A percentile compares a stretch with the other conserved stretches of the same genome.
Conservation (phyloP, 306 rosid species). For the Castanea sativa region DNA sequence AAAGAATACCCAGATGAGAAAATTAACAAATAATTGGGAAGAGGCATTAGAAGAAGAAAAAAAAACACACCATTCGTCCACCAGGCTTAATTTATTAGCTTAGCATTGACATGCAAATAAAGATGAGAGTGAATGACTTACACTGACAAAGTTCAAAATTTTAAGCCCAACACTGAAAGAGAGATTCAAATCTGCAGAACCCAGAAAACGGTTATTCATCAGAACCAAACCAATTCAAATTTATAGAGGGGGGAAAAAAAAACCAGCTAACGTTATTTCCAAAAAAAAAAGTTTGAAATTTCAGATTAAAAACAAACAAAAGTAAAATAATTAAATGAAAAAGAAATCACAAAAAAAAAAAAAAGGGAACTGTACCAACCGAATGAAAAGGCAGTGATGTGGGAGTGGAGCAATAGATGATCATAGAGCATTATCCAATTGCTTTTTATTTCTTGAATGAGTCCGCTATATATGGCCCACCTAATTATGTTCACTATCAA, state of each 20-base stretch:
- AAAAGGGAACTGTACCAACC: slow-evolving; percentile 20
- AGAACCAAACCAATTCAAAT: slow-evolving; percentile 12
- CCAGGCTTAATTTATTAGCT: not conserved
- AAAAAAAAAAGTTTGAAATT: slow-evolving; percentile 9
- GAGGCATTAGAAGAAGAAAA: not conserved
- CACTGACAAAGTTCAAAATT: slow-evolving; percentile 2
- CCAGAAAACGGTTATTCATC: slow-evolving; percentile 24
- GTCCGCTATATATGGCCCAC: slow-evolving; percentile 33
- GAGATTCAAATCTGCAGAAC: slow-evolving; percentile 27
- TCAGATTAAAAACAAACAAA: slow-evolving; percentile 1
- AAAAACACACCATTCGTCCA: not conserved
- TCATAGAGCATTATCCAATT: slow-evolving; percentile 48
- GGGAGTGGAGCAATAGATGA: slow-evolving; percentile 26
- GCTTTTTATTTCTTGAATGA: slow-evolving; percentile 9
- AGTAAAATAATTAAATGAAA: not conserved
- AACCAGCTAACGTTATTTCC: slow-evolving; percentile 21
- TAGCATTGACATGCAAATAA: slow-evolving; percentile 15
- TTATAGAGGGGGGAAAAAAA: slow-evolving; percentile 12
- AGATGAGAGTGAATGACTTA: slow-evolving; percentile 16
- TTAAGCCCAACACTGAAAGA: slow-evolving; percentile 3
- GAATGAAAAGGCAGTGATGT: slow-evolving; percentile 23
- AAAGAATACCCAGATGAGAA: slow-evolving; percentile 7
- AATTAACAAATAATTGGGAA: not conserved
- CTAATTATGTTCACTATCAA: not conserved
- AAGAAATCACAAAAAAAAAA: not conserved